These are phyloP conservation scores for Pseudopediastrum boryanum DNA, from an alignment of 139 green algal species.

Conservation along the genomic window DNA sequence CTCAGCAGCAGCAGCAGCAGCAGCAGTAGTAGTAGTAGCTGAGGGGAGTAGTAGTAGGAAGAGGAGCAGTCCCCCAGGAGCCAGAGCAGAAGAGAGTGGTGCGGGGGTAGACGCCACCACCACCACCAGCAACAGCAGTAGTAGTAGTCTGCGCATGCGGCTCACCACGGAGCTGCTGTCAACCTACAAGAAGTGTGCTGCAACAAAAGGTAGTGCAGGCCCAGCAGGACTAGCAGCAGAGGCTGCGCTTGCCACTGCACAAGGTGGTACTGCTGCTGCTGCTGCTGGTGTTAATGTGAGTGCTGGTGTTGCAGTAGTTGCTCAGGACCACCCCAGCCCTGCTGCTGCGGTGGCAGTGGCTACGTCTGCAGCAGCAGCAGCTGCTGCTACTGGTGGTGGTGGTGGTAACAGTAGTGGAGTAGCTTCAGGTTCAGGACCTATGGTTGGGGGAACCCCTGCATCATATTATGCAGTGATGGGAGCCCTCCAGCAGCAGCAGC, in stretches of 20 bases:
- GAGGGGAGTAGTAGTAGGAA: no score
- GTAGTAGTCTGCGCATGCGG: no score
- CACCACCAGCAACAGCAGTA: no score
- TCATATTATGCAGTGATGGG: no score
- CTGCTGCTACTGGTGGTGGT: no score
- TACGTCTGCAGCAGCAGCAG: background rate
- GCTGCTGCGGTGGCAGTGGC: constrained; percentile 15
- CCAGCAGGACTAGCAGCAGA: background rate
- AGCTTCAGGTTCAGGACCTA: background rate
- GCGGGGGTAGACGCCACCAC: no score
- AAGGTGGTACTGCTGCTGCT: constrained; percentile 2
- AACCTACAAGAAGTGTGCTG: background rate
- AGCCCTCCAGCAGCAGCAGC: background rate
- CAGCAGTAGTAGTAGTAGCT: no score
- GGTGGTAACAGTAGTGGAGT: background rate
- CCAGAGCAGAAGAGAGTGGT: no score
- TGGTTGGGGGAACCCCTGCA: background rate
- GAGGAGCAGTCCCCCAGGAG: no score
- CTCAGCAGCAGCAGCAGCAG: no score
- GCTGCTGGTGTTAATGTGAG: background rate
- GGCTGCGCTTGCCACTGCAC: constrained; percentile 9
- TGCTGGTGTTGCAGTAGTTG: background rate
- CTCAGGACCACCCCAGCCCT: background rate
- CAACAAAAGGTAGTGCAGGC: background rate
- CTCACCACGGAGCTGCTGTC: no score